Conservation (phyloP, 208 protist species). For the Angomonas desouzai region DNA sequence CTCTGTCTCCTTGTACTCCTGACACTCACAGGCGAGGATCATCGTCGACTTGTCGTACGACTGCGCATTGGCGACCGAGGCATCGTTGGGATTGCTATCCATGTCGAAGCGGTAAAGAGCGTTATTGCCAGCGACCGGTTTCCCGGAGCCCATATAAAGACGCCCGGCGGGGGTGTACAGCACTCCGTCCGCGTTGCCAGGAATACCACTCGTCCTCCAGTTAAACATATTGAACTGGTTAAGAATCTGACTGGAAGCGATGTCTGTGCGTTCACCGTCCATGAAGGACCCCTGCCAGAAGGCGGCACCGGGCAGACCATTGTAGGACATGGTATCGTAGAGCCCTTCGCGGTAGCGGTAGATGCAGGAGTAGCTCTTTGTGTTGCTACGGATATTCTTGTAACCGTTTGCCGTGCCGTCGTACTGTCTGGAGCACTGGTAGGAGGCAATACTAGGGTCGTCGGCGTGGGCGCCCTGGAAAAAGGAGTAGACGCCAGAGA, state of each 20-base stretch:
- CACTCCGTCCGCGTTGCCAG: constrained; percentile 3
- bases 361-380: constrained; percentile 24
- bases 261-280: not conserved
- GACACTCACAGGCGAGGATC: constrained; percentile 19
- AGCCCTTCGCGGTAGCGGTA: constrained; percentile 53
- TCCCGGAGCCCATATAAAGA: not conserved
- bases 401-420: not conserved
- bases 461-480: not conserved
- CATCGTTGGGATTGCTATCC: constrained; percentile 21
- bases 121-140: constrained; percentile 22
- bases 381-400: constrained; percentile 1
- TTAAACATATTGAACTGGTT: constrained; percentile 28
- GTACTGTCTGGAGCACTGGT: too few relatives aligned
- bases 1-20: constrained; percentile 15
- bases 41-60: not conserved
- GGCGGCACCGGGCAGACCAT: constrained; percentile 31
- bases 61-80: constrained; percentile 12
- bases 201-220: constrained; percentile 24
- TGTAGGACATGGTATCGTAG: constrained; percentile 36
- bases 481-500: not conserved
- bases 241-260: not conserved
- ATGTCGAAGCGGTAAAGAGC: constrained; percentile 17
- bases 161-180: constrained; percentile 18
- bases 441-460: too few relatives aligned
- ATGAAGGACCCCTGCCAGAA: constrained; percentile 37